Percentiles rank a stretch among this genome's conserved stretches.
These are phyloP conservation scores for Evernia prunastri DNA, from an alignment of 495 filamentous ascomycete genomes.

Conservation along the genomic window DNA sequence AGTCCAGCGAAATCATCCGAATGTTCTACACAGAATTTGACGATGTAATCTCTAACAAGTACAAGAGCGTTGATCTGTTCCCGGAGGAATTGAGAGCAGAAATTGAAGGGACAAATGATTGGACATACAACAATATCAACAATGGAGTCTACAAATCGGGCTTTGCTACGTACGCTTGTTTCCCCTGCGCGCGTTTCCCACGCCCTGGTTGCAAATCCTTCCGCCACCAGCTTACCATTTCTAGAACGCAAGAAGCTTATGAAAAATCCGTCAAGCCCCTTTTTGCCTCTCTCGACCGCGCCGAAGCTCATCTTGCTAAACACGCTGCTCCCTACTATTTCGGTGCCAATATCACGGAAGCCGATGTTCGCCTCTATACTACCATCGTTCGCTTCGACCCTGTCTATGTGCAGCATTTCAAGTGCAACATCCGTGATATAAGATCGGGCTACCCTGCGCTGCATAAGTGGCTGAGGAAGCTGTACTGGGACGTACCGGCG, in stretches of 20 bases:
- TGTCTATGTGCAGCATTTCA: slow-evolving; percentile 92
- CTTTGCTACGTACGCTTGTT: slow-evolving; percentile 49
- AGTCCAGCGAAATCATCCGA: slow-evolving; percentile 54
- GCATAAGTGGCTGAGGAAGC: slow-evolving; percentile 57
- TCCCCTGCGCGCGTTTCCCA: neutral
- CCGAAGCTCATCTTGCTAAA: slow-evolving; percentile 59
- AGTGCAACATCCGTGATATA: slow-evolving; percentile 82
- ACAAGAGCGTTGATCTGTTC: slow-evolving; percentile 57
- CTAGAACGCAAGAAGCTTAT: slow-evolving; percentile 60
- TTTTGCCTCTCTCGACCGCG: slow-evolving; percentile 64
- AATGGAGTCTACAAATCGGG: slow-evolving; percentile 79
- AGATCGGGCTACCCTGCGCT: slow-evolving; percentile 65
- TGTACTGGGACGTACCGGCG: slow-evolving; percentile 63
- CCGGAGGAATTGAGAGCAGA: slow-evolving; percentile 50
- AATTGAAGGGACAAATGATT: slow-evolving; percentile 72
- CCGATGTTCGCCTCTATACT: slow-evolving; percentile 74
- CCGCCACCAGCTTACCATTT: neutral
- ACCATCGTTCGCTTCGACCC: slow-evolving; percentile 81
- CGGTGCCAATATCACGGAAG: slow-evolving; percentile 66
- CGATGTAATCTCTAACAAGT: slow-evolving; percentile 50
- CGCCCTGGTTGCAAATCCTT: neutral
- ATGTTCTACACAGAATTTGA: slow-evolving; percentile 75
- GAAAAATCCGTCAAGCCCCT: slow-evolving; percentile 58
- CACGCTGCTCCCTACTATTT: slow-evolving; percentile 58
- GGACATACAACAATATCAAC: slow-evolving; percentile 81